A percentile compares a stretch with the other conserved stretches of the same genome.
Conservation (phyloP, 306 rosid genomes). For the Pyrus bretschneideri region DNA sequence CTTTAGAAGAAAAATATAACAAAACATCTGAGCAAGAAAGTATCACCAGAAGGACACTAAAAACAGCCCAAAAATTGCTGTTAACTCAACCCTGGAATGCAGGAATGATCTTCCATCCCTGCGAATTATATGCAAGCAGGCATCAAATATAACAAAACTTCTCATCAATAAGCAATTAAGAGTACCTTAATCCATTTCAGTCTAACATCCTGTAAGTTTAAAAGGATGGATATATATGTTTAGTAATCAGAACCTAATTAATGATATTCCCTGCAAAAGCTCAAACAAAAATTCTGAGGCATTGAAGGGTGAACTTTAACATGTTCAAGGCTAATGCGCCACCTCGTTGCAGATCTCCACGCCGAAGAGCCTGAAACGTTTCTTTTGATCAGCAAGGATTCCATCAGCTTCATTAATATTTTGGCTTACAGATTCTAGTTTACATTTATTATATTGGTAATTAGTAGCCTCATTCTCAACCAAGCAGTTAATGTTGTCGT, state of each 20-base stretch:
- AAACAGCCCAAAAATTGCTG: background rate
- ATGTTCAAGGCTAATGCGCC: background rate
- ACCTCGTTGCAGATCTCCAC: background rate
- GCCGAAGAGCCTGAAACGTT: background rate
- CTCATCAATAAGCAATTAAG: background rate
- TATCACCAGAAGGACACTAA: background rate
- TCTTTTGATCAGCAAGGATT: background rate
- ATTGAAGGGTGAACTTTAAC: background rate
- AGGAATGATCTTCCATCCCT: background rate
- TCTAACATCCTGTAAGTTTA: background rate
- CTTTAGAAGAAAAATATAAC: too few species aligned
- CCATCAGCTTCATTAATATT: background rate
- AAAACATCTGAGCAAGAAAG: background rate
- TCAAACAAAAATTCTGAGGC: constrained; percentile 4
- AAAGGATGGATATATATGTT: background rate
- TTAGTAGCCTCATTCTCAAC: background rate
- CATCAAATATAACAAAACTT: background rate
- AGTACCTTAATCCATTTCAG: background rate
- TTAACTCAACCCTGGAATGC: background rate
- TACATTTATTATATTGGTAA: background rate
- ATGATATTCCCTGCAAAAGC: background rate
- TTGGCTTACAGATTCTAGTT: background rate
- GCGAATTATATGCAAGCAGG: background rate
- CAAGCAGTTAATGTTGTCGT: background rate
- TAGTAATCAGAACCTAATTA: background rate